Base-by-base conservation (phyloP, 2,329 filamentous ascomycete genomes). In the Ophiostoma sp. region DNA sequence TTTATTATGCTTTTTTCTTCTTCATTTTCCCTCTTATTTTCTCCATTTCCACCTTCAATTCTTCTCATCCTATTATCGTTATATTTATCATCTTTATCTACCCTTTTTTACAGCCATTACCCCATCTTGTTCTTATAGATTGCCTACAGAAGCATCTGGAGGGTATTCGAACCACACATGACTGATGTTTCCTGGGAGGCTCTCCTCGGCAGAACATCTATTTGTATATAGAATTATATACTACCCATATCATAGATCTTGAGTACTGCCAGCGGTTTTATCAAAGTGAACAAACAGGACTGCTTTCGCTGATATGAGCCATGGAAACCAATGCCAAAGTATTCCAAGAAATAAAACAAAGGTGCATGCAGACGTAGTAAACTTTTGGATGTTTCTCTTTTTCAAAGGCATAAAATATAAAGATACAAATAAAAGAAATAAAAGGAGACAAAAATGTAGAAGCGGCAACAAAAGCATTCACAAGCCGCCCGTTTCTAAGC, bases 401-500 rank as follows among this genome's bases (percentile, higher is more conserved):
- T 64, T 33, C 20, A n/a, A 64, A 4, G 20, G 11, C 0, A 27
- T 57, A 57, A 27, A 57, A 27, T 57, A 13, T 57, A 57, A 57
- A 57, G 52, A 64, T 64, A 64, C 33, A 64, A 62, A 64, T 35
- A 64, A 4, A 64, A 31, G 4, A 64, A 62, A 64, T 35, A 64
- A 54, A 27, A 27, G 3, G 57, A 17, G 57, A 4, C 13, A 60
- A 31, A 60, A 5, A 52, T 27, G 13, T 8, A 60, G 39, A 31
- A n/a, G n/a, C 48, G 48, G 17, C 33, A 39, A n/a, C 2, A 36
- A 20, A 62, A 35, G 31, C 15, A 62, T 35, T n/a, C 20, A 33
- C 33, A 64, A n/a, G 33, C 60, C 60, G 8, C 60, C 60, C 20
- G 33, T 10, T 23, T 64, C 10, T n/a, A n/a, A 64, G 15, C 20